A percentile compares a stretch with the other conserved stretches of the same genome.
These are phyloP conservation scores for Lasiosphaeria miniovina DNA, from an alignment of 495 filamentous ascomycete genomes.

Conservation along the genomic window DNA sequence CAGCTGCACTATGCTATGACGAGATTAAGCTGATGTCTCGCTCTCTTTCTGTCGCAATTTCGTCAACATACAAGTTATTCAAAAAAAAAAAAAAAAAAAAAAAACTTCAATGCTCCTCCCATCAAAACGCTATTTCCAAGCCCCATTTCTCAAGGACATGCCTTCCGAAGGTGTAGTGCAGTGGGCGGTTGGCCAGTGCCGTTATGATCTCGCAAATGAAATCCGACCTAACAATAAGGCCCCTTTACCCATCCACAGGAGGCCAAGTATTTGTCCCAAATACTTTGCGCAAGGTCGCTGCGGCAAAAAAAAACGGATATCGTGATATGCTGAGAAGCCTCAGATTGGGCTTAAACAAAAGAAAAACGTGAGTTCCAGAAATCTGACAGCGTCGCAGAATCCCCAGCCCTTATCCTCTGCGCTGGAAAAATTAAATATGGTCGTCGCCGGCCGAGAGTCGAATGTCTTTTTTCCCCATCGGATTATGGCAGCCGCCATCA, in stretches of 20 bases:
- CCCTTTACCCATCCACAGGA: neutral
- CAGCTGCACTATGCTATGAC: neutral
- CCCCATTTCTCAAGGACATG: neutral
- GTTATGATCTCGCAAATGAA: no score
- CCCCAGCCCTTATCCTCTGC: slow-evolving; percentile 12
- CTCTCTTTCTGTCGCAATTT: neutral
- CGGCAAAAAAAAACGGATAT: neutral
- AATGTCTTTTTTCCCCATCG: slow-evolving; percentile 35
- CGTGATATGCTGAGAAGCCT: slow-evolving; percentile 1
- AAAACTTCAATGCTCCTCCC: neutral
- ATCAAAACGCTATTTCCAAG: neutral
- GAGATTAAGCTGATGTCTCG: neutral
- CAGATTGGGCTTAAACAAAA: slow-evolving; percentile 1
- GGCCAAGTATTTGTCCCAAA: neutral
- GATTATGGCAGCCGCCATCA: no score
- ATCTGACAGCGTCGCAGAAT: slow-evolving; percentile 19
- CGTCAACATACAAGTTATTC: slow-evolving; percentile 8
- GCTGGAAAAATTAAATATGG: slow-evolving; percentile 39
- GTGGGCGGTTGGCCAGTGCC: slow-evolving; percentile 1
- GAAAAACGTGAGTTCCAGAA: slow-evolving; percentile 3
- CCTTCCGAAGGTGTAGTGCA: no score
- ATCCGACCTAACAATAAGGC: neutral
- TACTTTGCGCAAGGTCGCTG: neutral
- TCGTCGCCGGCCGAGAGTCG: slow-evolving; percentile 45
- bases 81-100: neutral